Percentiles rank a stretch among this genome's conserved stretches.
Conservation (phyloP, 176 grass and related monocot genomes). For the Carex cristatella region DNA sequence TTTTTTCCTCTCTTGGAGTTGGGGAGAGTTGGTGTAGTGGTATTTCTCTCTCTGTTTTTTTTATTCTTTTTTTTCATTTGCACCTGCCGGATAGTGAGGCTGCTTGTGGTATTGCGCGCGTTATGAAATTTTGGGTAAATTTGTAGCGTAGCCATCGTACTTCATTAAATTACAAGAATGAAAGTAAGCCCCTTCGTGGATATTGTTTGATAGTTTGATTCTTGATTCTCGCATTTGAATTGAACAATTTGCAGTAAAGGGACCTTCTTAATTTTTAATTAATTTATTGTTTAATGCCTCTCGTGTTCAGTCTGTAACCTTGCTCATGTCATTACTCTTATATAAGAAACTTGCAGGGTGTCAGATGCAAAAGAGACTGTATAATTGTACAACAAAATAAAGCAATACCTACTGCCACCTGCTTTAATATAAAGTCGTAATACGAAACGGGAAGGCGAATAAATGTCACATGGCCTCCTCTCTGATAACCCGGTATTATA, state of each 20-base stretch:
- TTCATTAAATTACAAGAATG: not conserved
- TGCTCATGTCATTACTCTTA: not conserved
- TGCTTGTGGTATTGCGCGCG: slow-evolving; percentile 17
- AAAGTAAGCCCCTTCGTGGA: not conserved
- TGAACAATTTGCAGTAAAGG: not conserved
- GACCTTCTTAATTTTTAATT: not conserved
- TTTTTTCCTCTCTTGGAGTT: slow-evolving; percentile 29
- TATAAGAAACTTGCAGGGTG: slow-evolving; percentile 2
- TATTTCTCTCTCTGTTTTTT: not conserved
- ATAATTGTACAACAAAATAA: slow-evolving; percentile 20
- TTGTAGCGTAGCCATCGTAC: not conserved
- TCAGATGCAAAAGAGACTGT: slow-evolving; percentile 1
- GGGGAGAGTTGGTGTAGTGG: not conserved
- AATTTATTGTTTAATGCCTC: not conserved
- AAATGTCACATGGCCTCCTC: slow-evolving; percentile 21
- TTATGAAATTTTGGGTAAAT: slow-evolving; percentile 13
- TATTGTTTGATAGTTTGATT: not conserved
- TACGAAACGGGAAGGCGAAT: slow-evolving; percentile 29
- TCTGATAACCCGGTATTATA: not conserved
- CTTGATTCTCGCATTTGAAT: not conserved
- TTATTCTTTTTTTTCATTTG: slow-evolving; percentile 3
- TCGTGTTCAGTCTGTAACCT: not conserved
- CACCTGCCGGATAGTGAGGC: not conserved
- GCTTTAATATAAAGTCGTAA: slow-evolving; percentile 28
- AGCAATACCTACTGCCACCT: slow-evolving; percentile 19